A percentile compares a stretch with the other conserved stretches of the same genome.
These are phyloP conservation scores for Heteromeles arbutifolia DNA, from an alignment of 306 rosid species.

Conservation along the genomic window DNA sequence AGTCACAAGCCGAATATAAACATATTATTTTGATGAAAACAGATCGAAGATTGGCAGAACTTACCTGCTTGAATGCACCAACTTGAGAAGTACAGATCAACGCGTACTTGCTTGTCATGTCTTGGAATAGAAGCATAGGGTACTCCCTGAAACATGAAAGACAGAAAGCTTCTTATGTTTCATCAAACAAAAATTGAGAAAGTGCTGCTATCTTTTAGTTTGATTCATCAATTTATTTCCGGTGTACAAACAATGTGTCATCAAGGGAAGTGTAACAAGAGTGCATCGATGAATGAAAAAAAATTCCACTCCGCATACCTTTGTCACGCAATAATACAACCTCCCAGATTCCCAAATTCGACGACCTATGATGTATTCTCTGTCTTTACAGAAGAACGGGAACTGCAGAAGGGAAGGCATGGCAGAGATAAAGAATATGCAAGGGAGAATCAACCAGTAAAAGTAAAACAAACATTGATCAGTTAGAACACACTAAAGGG, in stretches of 20 bases:
- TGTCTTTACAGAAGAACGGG: conserved; percentile 64
- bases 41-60: background rate
- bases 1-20: background rate
- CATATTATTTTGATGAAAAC: background rate
- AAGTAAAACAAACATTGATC: background rate
- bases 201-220: background rate
- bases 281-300: background rate
- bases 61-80: conserved; percentile 69
- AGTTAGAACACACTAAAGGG: background rate
- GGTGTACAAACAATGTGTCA: background rate
- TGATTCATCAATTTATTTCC: no score
- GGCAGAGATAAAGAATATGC: background rate
- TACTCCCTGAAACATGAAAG: conserved; percentile 33
- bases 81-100: conserved; percentile 56
- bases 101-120: conserved; percentile 46
- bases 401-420: conserved; percentile 32
- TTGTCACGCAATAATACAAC: conserved; percentile 54
- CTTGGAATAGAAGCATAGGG: conserved; percentile 44
- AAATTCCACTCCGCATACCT: conserved; percentile 32
- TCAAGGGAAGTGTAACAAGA: background rate
- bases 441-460: background rate
- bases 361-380: conserved; percentile 62
- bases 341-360: conserved; percentile 63
- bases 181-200: background rate
- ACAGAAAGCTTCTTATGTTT: background rate